Conservation (phyloP, 129 eudicot species). For the Flaveria linearis region DNA sequence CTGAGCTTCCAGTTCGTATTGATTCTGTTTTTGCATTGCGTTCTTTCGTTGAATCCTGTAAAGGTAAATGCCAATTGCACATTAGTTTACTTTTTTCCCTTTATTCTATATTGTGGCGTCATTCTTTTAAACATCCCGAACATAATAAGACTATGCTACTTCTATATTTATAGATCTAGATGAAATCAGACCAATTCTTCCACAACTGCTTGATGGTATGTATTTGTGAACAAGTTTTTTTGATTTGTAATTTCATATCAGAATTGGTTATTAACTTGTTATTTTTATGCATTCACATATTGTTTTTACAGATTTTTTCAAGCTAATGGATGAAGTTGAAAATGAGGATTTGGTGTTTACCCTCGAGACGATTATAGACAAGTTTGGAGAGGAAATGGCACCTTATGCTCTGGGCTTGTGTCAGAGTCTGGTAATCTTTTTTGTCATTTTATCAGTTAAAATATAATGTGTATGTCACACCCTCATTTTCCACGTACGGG, state of each 20-base stretch:
- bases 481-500: too few relatives aligned
- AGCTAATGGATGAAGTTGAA: too few relatives aligned
- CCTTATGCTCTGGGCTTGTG: too few relatives aligned
- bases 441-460: too few relatives aligned
- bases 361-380: too few relatives aligned
- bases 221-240: conserved; percentile 10
- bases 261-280: too few relatives aligned
- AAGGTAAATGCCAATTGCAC: conserved; percentile 20
- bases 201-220: conserved; percentile 90
- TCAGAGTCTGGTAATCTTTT: too few relatives aligned
- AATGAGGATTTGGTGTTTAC: too few relatives aligned
- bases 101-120: background rate
- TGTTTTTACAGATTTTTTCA: too few relatives aligned
- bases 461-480: conserved; percentile 10
- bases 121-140: conserved; percentile 13
- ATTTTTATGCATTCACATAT: background rate
- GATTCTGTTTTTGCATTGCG: conserved; percentile 90
- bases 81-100: too few relatives aligned
- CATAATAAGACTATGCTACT: background rate
- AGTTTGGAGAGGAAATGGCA: too few relatives aligned
- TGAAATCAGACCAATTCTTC: conserved; percentile 97
- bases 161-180: conserved; percentile 48
- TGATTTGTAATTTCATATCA: too few relatives aligned
- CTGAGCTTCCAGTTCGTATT: conserved; percentile 90
- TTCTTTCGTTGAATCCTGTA: conserved; percentile 91